These are phyloP conservation scores for Penicillium hesseltinei DNA, from an alignment of 2,329 filamentous ascomycete species.

Conservation along the genomic window DNA sequence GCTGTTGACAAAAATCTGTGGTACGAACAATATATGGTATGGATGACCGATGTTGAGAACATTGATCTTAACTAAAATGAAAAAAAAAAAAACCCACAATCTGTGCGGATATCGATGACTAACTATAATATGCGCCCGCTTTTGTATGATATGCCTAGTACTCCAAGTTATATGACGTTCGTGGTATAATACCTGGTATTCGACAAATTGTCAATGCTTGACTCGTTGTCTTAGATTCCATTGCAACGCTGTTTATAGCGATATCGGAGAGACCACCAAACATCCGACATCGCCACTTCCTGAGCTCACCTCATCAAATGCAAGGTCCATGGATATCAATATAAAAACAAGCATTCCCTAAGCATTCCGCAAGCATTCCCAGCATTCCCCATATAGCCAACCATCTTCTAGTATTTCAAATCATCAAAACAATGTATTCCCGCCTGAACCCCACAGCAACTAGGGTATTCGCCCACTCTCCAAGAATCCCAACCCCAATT, in stretches of 20 bases:
- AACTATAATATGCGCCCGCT: too few relatives aligned
- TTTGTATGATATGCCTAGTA: too few relatives aligned
- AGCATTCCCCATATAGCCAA: not conserved
- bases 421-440: not conserved
- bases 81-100: too few relatives aligned
- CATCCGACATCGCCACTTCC: conserved; percentile 6
- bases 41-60: too few relatives aligned
- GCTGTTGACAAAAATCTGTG: too few relatives aligned
- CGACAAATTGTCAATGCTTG: not conserved
- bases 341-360: not conserved
- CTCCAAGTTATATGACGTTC: too few relatives aligned
- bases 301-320: not conserved
- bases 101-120: too few relatives aligned
- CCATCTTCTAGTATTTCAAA: not conserved
- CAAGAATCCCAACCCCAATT: not conserved
- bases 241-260: not conserved
- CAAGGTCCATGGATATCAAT: not conserved
- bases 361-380: too few relatives aligned
- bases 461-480: not conserved
- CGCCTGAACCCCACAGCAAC: not conserved
- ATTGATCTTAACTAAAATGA: too few relatives aligned
- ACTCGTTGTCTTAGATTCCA: not conserved
- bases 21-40: too few relatives aligned
- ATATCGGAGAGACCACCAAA: not conserved
- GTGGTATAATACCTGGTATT: too few relatives aligned